Conservation (phyloP, 2,329 filamentous ascomycete species). For the Hawksworthiomyces lignivorus region DNA sequence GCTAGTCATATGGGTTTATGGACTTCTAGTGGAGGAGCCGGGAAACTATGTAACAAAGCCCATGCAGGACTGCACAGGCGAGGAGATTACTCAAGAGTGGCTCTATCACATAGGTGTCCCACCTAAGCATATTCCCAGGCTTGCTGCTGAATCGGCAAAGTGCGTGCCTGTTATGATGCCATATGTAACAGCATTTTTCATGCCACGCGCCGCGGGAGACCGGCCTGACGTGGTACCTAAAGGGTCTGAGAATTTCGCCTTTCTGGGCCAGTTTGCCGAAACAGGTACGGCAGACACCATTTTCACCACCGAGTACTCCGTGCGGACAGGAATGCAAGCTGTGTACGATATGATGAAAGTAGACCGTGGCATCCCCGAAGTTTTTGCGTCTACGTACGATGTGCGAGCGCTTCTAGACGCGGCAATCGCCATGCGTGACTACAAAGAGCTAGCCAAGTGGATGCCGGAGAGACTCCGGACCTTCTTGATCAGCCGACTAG, state of each 20-base stretch:
- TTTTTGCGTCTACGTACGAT: constrained; percentile 22
- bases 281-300: constrained; percentile 28
- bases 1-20: constrained; percentile 32
- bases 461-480: constrained; percentile 14
- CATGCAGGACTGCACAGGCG: constrained; percentile 31
- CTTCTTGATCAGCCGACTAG: constrained; percentile 11
- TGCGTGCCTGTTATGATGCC: constrained; percentile 33
- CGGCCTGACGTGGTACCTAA: constrained; percentile 30
- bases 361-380: constrained; percentile 21
- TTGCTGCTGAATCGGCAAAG: constrained; percentile 19
- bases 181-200: constrained; percentile 29
- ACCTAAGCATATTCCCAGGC: constrained; percentile 16
- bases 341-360: constrained; percentile 22
- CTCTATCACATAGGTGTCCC: constrained; percentile 31
- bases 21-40: constrained; percentile 26
- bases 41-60: constrained; percentile 31
- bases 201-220: constrained; percentile 27
- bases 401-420: constrained; percentile 20
- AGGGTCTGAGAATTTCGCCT: constrained; percentile 28
- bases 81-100: constrained; percentile 31
- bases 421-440: constrained; percentile 13
- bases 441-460: constrained; percentile 16
- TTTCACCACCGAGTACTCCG: constrained; percentile 31
- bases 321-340: constrained; percentile 28
- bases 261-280: constrained; percentile 35